phyloP scores from a whole-genome alignment of 495 filamentous ascomycete species.

The Hypoxylon intermedium region DNA sequence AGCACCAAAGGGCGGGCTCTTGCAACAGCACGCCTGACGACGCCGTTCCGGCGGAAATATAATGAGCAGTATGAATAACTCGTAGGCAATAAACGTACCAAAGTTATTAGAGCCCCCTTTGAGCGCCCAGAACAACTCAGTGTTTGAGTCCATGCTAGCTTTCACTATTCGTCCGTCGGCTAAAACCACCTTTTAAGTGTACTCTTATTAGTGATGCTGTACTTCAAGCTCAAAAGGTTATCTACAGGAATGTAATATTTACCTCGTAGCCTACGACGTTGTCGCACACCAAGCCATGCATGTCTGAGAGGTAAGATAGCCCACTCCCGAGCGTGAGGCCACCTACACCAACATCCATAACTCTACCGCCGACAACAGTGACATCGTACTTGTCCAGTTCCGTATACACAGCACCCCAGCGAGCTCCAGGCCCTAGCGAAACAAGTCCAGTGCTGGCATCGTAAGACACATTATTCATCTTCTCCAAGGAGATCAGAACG shows the following conservation, averaged over 20 bases:
- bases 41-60: no score
- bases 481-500: conserved; percentile 48
- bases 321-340: conserved; percentile 52
- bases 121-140: conserved; percentile 47
- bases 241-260: neutral
- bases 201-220: neutral
- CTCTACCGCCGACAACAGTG: conserved; percentile 44
- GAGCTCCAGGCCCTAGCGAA: conserved; percentile 32
- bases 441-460: conserved; percentile 17
- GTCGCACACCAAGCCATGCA: conserved; percentile 41
- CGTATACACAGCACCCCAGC: conserved; percentile 44
- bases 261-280: conserved; percentile 53
- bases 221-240: no score
- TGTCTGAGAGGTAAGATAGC: conserved; percentile 25
- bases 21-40: no score
- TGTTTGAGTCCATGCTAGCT: conserved; percentile 47
- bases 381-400: conserved; percentile 39
- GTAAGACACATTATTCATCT: conserved; percentile 27
- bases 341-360: conserved; percentile 43
- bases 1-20: no score
- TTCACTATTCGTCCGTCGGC: conserved; percentile 59
- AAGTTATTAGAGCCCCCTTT: conserved; percentile 56
- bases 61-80: no score
- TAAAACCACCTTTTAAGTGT: conserved; percentile 58
- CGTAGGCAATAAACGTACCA: no score